Evolutionary conservation across 148 eudicot species (phyloP).

Genomic region (Nepenthes mirabilis): DNA sequence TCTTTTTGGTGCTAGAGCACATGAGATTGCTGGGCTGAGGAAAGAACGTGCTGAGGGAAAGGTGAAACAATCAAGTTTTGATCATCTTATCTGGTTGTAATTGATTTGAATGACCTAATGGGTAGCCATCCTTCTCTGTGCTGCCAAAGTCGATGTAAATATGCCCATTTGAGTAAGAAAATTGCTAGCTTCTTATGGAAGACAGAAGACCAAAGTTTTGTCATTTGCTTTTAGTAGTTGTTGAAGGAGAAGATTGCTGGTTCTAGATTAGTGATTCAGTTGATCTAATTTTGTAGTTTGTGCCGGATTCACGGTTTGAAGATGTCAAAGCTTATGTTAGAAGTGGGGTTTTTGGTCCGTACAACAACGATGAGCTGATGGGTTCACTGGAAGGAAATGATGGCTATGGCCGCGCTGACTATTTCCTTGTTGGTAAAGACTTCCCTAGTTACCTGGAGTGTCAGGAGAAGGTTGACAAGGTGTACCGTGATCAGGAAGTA

Average conservation of each 20-base stretch:
- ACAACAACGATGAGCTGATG: slow-evolving; percentile 49
- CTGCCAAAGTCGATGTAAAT: neutral
- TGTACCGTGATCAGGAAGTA: slow-evolving; percentile 75
- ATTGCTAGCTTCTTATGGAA: neutral
- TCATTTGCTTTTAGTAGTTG: neutral
- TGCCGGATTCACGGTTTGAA: slow-evolving; percentile 73
- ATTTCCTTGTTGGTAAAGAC: slow-evolving; percentile 95
- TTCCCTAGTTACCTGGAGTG: slow-evolving; percentile 90
- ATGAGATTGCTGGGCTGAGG: slow-evolving; percentile 58
- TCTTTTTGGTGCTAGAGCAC: slow-evolving; percentile 83
- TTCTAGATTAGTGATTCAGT: neutral
- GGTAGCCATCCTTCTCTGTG: too few relatives aligned
- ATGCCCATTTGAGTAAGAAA: neutral
- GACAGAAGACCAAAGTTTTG: neutral
- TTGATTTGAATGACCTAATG: neutral
- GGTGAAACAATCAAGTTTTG: slow-evolving; percentile 22
- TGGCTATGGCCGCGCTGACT: slow-evolving; percentile 89
- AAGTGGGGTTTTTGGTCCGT: slow-evolving; percentile 71
- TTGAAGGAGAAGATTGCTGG: neutral
- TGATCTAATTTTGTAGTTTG: slow-evolving; percentile 38
- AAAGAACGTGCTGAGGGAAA: slow-evolving; percentile 85
- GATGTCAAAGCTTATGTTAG: slow-evolving; percentile 66
- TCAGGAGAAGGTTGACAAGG: slow-evolving; percentile 86
- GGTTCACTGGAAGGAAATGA: slow-evolving; percentile 87
- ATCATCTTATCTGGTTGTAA: neutral